Evolutionary conservation across 176 grass and related monocot genomes (phyloP).

Genomic region (Triticum turgidum): DNA sequence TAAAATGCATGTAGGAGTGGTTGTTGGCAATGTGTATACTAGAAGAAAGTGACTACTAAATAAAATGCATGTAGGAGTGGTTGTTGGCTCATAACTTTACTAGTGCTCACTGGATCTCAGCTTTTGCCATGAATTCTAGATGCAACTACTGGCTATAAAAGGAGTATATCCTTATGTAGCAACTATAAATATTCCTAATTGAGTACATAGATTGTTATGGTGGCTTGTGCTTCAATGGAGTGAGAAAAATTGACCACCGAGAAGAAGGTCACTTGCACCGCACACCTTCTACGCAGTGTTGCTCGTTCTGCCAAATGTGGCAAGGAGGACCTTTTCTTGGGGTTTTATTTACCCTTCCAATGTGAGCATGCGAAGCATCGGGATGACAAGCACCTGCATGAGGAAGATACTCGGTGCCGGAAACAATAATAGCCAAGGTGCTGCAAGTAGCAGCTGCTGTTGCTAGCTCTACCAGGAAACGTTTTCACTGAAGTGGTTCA

Average conservation of each 20-base stretch:
- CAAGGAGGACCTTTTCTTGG: not conserved
- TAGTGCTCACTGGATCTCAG: too few species aligned
- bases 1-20: too few species aligned
- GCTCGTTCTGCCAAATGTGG: not conserved
- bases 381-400: not conserved
- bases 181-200: not conserved
- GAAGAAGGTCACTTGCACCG: not conserved
- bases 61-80: too few species aligned
- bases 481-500: too few species aligned
- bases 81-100: too few species aligned
- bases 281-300: not conserved
- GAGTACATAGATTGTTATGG: not conserved
- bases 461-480: too few species aligned
- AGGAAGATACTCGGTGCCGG: too few species aligned
- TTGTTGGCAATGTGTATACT: too few species aligned
- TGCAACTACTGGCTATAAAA: not conserved
- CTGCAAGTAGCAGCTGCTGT: too few species aligned
- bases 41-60: too few species aligned
- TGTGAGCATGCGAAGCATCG: not conserved
- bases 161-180: not conserved
- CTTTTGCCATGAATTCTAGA: too few species aligned
- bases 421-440: too few species aligned
- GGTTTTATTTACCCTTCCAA: not conserved
- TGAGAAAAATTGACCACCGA: not conserved
- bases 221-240: not conserved